These are phyloP conservation scores for Fusarium tricinctum DNA, from an alignment of 2,329 filamentous ascomycete genomes.

Conservation along the genomic window DNA sequence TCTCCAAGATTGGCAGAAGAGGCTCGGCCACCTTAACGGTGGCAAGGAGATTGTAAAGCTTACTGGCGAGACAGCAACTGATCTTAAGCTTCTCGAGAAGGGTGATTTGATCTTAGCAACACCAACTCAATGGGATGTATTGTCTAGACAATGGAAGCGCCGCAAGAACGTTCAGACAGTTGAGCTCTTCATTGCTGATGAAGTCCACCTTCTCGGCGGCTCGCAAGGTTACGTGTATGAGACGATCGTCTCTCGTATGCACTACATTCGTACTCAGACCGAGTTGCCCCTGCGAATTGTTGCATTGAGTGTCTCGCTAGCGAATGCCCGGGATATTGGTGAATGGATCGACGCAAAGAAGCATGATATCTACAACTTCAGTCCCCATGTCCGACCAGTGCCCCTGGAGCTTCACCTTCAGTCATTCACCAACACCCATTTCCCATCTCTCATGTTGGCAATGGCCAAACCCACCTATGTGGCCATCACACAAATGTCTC, in stretches of 20 bases:
- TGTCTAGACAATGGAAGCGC: conserved; percentile 96
- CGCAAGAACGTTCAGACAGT: conserved; percentile 95
- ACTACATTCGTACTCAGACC: conserved; percentile 91
- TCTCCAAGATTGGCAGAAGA: conserved; percentile 86
- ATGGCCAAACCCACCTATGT: conserved; percentile 97
- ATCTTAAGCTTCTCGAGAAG: conserved; percentile 88
- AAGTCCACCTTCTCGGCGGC: conserved; percentile 92
- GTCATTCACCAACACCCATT: conserved; percentile 95
- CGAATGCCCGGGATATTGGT: conserved; percentile 93
- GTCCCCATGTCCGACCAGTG: conserved; percentile 88
- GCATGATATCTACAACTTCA: conserved; percentile 99
- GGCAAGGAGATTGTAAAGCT: conserved; percentile 94
- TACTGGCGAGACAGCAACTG: conserved; percentile 90
- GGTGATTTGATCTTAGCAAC: conserved; percentile 94
- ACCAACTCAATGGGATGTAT: conserved; percentile 93
- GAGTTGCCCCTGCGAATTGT: conserved; percentile 89
- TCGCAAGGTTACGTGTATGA: conserved; percentile 92
- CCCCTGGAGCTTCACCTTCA: conserved; percentile 95
- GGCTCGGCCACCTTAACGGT: conserved; percentile 78
- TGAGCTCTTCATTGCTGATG: conserved; percentile 92
- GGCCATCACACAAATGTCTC: conserved; percentile 87
- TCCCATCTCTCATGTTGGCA: conserved; percentile 97
- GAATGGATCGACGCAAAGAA: conserved; percentile 99
- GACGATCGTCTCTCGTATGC: conserved; percentile 97
- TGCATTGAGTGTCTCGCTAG: conserved; percentile 89